phyloP scores from a whole-genome alignment of 1,284 basidiomycete species.

The Naganishia sp. region DNA sequence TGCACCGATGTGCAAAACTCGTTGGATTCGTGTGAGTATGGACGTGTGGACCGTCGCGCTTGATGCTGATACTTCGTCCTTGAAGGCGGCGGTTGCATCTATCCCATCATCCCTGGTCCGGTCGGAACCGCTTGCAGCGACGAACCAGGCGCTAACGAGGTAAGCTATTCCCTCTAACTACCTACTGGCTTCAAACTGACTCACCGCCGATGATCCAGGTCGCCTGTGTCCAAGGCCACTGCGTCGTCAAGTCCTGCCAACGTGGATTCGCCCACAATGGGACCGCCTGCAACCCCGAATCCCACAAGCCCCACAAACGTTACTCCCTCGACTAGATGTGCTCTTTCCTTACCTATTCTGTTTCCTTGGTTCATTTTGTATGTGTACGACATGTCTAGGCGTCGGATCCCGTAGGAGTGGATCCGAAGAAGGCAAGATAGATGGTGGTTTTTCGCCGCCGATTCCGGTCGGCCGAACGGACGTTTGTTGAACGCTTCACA shows the following conservation, averaged over 20 bases:
- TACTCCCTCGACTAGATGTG: conserved; percentile 16
- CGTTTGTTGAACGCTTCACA: not conserved
- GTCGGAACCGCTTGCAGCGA: conserved; percentile 11
- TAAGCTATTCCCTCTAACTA: not conserved
- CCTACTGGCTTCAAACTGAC: not conserved
- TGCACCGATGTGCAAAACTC: conserved; percentile 17
- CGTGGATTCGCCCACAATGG: conserved; percentile 23
- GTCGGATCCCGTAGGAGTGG: not conserved
- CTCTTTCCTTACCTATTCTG: too few species aligned
- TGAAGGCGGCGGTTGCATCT: conserved; percentile 19
- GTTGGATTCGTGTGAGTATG: conserved; percentile 19
- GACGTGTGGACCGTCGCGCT: too few species aligned
- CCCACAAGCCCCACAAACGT: conserved; percentile 8
- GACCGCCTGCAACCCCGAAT: conserved; percentile 1
- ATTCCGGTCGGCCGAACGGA: not conserved
- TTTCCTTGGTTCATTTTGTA: not conserved
- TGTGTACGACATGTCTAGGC: not conserved
- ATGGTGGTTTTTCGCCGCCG: not conserved
- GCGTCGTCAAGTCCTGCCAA: conserved; percentile 19
- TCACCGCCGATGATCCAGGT: not conserved
- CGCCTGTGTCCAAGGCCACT: conserved; percentile 17
- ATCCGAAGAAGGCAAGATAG: not conserved
- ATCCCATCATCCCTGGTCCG: conserved; percentile 16
- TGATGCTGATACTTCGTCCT: not conserved
- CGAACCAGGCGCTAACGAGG: conserved; percentile 17